These are phyloP conservation scores for Gymnopilus junonius DNA, from an alignment of 768 basidiomycete genomes.

Conservation along the genomic window DNA sequence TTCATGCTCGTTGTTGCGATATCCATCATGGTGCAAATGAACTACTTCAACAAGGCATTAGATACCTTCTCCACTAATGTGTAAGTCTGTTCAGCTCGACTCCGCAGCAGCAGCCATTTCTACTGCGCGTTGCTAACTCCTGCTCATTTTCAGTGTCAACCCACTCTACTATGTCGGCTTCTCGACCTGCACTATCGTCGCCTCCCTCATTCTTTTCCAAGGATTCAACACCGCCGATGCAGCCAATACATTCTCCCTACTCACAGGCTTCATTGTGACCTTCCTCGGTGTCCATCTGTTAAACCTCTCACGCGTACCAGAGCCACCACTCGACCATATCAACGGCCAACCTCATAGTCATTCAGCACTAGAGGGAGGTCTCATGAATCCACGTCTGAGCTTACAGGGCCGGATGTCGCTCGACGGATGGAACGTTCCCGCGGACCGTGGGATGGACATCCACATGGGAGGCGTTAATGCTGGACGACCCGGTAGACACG, in stretches of 20 bases:
- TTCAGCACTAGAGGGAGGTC: conserved; percentile 62
- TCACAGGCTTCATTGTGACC: conserved; percentile 89
- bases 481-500: conserved; percentile 62
- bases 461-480: conserved; percentile 23
- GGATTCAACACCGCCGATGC: conserved; percentile 91
- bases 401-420: conserved; percentile 81
- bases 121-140: neutral
- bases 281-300: conserved; percentile 98
- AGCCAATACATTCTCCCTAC: conserved; percentile 82
- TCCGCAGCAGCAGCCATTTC: neutral
- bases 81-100: conserved; percentile 44
- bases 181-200: conserved; percentile 89
- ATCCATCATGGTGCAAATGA: conserved; percentile 93
- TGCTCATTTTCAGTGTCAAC: conserved; percentile 69
- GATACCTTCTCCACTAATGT: conserved; percentile 98
- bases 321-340: conserved; percentile 43
- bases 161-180: conserved; percentile 99
- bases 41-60: conserved; percentile 97
- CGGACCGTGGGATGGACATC: conserved; percentile 28
- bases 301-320: conserved; percentile 72
- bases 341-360: conserved; percentile 38
- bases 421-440: conserved; percentile 69
- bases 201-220: conserved; percentile 95
- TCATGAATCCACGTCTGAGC: conserved; percentile 81
- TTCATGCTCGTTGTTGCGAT: conserved; percentile 81